Evolutionary conservation across 208 protist species (phyloP).

Genomic region (Balamuthia mandrillaris): DNA sequence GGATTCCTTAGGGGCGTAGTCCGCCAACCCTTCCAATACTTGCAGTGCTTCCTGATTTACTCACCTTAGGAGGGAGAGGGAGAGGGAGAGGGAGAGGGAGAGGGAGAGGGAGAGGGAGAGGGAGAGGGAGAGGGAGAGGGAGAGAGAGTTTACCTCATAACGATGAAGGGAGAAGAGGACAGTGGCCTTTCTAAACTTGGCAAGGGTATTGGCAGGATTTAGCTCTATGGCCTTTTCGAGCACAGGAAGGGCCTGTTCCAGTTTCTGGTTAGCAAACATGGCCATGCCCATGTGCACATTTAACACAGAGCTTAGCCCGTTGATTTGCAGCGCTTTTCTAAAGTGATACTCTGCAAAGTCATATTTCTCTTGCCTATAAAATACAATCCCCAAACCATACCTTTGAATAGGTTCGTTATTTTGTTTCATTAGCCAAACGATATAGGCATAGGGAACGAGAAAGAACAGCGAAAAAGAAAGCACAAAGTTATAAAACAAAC

Average conservation of each 20-base stretch:
- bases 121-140: background rate
- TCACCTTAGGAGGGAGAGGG: too few relatives aligned
- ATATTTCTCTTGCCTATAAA: constrained; percentile 84
- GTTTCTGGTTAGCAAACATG: constrained; percentile 31
- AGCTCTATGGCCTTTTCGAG: constrained; percentile 75
- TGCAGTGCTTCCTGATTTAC: constrained; percentile 69
- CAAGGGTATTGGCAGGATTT: constrained; percentile 80
- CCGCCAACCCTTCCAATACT: constrained; percentile 76
- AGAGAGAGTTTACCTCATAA: constrained; percentile 44
- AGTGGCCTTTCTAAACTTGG: constrained; percentile 83
- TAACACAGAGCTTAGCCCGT: constrained; percentile 69
- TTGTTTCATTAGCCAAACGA: too few relatives aligned
- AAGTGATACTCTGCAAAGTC: constrained; percentile 85
- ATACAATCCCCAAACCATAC: constrained; percentile 89
- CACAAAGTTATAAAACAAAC: constrained; percentile 24
- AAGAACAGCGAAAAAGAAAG: too few relatives aligned
- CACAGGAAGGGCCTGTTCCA: constrained; percentile 73
- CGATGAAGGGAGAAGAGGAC: constrained; percentile 78
- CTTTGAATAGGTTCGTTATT: too few relatives aligned
- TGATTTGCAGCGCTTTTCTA: constrained; percentile 79
- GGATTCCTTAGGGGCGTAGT: constrained; percentile 81
- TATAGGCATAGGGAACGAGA: too few relatives aligned
- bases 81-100: too few relatives aligned
- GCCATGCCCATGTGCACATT: constrained; percentile 74
- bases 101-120: too few relatives aligned